Base-by-base conservation (phyloP, 2,329 filamentous ascomycete genomes). In the Hypoxylon sp. region DNA sequence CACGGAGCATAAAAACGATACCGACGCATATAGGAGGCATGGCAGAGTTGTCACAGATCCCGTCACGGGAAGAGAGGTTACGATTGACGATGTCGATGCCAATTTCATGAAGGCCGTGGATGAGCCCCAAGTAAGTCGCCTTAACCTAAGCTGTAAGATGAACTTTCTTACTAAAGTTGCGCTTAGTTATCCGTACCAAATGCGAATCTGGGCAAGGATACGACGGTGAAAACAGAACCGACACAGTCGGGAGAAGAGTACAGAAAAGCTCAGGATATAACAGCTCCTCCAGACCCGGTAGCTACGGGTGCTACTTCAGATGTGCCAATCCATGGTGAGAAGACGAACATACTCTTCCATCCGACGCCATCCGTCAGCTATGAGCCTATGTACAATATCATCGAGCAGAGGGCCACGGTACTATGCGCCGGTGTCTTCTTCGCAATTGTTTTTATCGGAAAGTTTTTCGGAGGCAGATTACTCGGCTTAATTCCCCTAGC, bases 341-440 rank as follows among this genome's bases (percentile, higher is more conserved):
- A 96, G 86, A 98, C 96, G 2, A 98, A 97, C 69, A 91, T 98
- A 17, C 86, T 98, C 31, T 98, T 98, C 80, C 95, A 98, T 79
- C 95, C 96, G 15, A 98, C 95, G 0, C 95, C 95, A 0, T 92
- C 92, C 0, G 88, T 97, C 72, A 93, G 91, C 82, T 97, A 93
- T 77, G 93, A 97, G 79, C 93, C 94, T 3, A 97, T 94, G 87
- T 98, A 92, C 78, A 87, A 85, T 19, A 80, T 88, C 11, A 80
- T 98, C 64, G 93, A 98, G 80, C 88, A 88, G 71, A 88, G 91
- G 8, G 92, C 91, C n/a, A 89, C 88, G 50, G 82, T 88, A 0
- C 81, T 98, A 3, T 92, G 92, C 72, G 82, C 85, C 10, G 91
- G 85, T 7, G 90, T 97, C 57, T 89, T 94, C 67, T 76, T 92